Percentiles rank a stretch among this genome's conserved stretches.
phyloP scores from a whole-genome alignment of 495 filamentous ascomycete species.

The Polyplosphaeria fusca region DNA sequence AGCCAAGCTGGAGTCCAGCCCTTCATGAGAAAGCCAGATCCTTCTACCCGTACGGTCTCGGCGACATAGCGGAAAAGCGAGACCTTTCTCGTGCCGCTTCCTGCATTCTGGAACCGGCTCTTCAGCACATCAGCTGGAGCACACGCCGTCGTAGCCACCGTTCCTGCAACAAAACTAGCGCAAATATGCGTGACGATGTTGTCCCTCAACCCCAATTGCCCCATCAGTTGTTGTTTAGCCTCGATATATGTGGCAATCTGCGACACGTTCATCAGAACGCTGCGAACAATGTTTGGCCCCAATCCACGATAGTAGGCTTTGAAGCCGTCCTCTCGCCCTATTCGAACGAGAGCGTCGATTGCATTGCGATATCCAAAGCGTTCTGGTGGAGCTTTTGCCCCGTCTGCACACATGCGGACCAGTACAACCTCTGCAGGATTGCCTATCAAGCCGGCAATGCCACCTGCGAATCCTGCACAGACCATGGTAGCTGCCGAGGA shows the following conservation, averaged over 20 bases:
- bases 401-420: constrained; percentile 14
- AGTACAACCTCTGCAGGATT: constrained; percentile 12
- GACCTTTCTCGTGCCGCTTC: not conserved
- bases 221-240: constrained; percentile 37
- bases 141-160: constrained; percentile 43
- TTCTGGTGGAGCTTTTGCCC: constrained; percentile 1
- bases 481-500: constrained; percentile 36
- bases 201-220: constrained; percentile 35
- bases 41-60: constrained; percentile 37
- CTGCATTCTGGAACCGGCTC: constrained; percentile 42
- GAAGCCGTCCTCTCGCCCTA: constrained; percentile 40
- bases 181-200: constrained; percentile 41
- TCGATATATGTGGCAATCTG: constrained; percentile 43
- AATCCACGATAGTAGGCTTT: constrained; percentile 40
- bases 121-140: constrained; percentile 45
- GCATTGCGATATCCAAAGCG: constrained; percentile 40
- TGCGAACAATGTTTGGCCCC: constrained; percentile 42
- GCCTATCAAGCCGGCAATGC: constrained; percentile 5
- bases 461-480: constrained; percentile 31
- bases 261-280: constrained; percentile 45
- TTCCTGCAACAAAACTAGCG: constrained; percentile 41
- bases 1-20: constrained; percentile 47
- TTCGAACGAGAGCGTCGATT: constrained; percentile 36
- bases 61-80: constrained; percentile 35
- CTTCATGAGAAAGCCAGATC: constrained; percentile 44